Evolutionary conservation across 2,329 filamentous ascomycete species (phyloP), one percentile per base, ranked within the genome.

Genomic region (Colletotrichum australisinense): DNA sequence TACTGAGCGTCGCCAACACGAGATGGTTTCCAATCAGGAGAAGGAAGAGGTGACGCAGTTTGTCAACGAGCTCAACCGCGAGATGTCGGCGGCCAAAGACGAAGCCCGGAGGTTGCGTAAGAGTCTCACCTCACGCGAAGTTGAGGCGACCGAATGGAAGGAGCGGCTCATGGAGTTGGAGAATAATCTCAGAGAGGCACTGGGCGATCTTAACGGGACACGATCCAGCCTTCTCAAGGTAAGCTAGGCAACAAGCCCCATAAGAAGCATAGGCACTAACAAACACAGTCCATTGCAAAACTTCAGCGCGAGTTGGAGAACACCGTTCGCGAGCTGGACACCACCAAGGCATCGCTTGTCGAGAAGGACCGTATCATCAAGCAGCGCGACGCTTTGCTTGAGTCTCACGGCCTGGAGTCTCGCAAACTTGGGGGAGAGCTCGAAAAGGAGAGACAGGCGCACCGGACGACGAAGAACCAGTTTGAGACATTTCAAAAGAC

Each of bases 1-100:
- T 26, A 91, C 93, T 70, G 97, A 98, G 84, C 88, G 95, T 69
- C 90, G 93, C 76, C 96, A 98, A 83, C 91, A 94, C 57, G 96
- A 98, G 81, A 90, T 95, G 62, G 90, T 98, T 67, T 94, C 95
- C 59, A 93, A 91, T 79, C 92, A 94, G 78, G 95, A 98, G 84
- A 98, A 98, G 85, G 94, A 97, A 80, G 96, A 98, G 80, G 94
- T 97, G 64, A 95, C 98, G 84, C 94, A 96, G 82, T 91, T 97
- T 75, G 91, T 98, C 79, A 96, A 97, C 79, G 95, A 98, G 76
- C 92, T 98, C 76, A 98, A 98, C 80, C 89, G 92, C 53, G 95
- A 98, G 82, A 90, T 92, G 28, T 93, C 93, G 5, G 88, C 89
- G 32, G 92, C 94, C 75, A 97, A 97, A 84, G 97, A 98, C 75